Conservation (phyloP, 2,329 filamentous ascomycete genomes). For the Arthrobotrys megalospora region DNA sequence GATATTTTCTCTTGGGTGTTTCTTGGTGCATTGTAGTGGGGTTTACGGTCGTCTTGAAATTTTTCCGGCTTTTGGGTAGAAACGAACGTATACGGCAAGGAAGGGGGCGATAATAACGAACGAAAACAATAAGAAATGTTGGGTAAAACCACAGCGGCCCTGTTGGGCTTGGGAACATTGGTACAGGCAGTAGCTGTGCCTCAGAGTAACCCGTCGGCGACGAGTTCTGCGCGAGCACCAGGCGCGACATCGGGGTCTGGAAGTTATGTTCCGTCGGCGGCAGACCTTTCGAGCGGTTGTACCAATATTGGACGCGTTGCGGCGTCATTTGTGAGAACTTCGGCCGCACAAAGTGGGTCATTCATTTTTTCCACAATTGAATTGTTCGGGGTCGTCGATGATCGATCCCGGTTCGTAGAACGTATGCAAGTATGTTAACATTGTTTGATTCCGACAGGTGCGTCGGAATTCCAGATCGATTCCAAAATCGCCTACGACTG, state of each 20-base stretch:
- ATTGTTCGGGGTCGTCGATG: not conserved
- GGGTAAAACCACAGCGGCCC: constrained; percentile 41
- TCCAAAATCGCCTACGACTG: constrained; percentile 58
- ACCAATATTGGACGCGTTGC: constrained; percentile 43
- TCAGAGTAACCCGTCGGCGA: constrained; percentile 23
- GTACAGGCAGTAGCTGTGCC: constrained; percentile 40
- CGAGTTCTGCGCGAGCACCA: constrained; percentile 9
- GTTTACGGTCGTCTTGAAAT: constrained; percentile 3
- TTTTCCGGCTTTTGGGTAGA: constrained; percentile 18
- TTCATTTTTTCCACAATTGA: not conserved
- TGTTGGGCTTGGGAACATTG: constrained; percentile 43
- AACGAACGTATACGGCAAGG: constrained; percentile 10
- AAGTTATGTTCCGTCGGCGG: constrained; percentile 31
- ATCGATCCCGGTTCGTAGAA: not conserved
- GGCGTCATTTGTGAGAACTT: constrained; percentile 25
- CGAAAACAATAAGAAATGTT: constrained; percentile 30
- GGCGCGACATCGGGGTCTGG: constrained; percentile 21
- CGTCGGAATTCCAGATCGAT: constrained; percentile 37
- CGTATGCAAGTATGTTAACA: constrained; percentile 26
- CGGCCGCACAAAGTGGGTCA: constrained; percentile 31
- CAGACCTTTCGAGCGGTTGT: constrained; percentile 39
- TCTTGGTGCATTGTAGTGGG: constrained; percentile 20
- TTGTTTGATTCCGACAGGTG: constrained; percentile 25
- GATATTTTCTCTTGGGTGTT: constrained; percentile 12
- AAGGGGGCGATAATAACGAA: not conserved